Base-by-base conservation (phyloP, 2,329 filamentous ascomycete species). In the Arthrobotrys sphaeroides region DNA sequence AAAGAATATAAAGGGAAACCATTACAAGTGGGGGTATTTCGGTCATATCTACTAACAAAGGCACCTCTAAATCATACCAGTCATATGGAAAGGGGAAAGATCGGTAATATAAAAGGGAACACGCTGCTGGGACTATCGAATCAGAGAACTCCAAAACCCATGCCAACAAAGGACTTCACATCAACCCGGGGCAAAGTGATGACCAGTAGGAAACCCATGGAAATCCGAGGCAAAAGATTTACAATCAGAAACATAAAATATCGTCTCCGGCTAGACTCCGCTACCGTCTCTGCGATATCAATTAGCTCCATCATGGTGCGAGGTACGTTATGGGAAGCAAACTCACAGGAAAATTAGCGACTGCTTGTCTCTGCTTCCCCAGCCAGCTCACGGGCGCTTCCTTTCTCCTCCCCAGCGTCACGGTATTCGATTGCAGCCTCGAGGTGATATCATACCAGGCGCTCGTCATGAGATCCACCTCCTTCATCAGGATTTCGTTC, bases 361-460 rank as follows among this genome's bases (percentile, higher is more conserved):
- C 51, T 7, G 73, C 70, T 5, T 75, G 64, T 81, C 92, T 87
- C 85, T 95, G 92, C 85, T 91, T 93, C 80, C 91, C 91, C 79
- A 96, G 84, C 91, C 91, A 96, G 83, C 91, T 94, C 83, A 89
- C 90, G 12, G 91, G 90, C 78, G 87, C 87, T 79, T 94, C 91
- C 79, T 88, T 88, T 78, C 91, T 87, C 78, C 92, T 85, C 81
- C 93, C 90, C 77, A 96, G 83, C 65, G 92, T 88, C 43, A 94
- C 90, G 77, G 91, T 91, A 81, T 94, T 94, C 84, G 91, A 93
- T 83, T 95, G 92, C 78, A 96, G 83, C 60, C 92, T 86, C 81
- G 87, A 90, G 24, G 90, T 89, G 80, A 95, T 87, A 82, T 94
- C 91, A 83, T 94, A 94, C 91, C 91, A 96, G 1, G 92, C 92